These are phyloP conservation scores for Podospora pseudopauciseta DNA, from an alignment of 495 filamentous ascomycete genomes.

Conservation along the genomic window DNA sequence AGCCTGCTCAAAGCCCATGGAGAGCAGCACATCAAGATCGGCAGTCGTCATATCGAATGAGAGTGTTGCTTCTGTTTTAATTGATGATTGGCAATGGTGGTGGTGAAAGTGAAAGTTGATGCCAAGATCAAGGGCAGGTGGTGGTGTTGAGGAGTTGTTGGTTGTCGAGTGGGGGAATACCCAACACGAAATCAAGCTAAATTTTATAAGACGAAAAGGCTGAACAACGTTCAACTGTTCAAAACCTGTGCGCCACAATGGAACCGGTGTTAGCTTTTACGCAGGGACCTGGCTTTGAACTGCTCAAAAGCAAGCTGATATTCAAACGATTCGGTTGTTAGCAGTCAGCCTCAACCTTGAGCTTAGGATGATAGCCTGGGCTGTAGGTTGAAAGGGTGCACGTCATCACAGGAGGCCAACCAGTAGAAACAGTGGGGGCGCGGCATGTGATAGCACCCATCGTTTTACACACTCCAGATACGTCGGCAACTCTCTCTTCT, in stretches of 20 bases:
- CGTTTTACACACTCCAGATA: background rate
- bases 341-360: background rate
- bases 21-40: slow-evolving; percentile 76
- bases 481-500: background rate
- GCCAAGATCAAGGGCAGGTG: background rate
- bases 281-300: background rate
- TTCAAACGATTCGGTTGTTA: background rate
- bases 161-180: background rate
- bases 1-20: slow-evolving; percentile 91
- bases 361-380: background rate
- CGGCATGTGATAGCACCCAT: background rate
- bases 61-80: background rate
- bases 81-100: background rate
- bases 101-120: background rate
- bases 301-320: background rate
- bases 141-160: background rate
- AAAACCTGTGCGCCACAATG: background rate
- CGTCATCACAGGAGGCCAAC: background rate
- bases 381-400: background rate
- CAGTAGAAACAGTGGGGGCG: background rate
- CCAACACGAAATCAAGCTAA: background rate
- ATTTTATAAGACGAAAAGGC: background rate
- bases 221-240: background rate
- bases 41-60: slow-evolving; percentile 57
- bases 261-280: background rate